Base-by-base conservation (phyloP, 179 eudicot species). In the Vitellaria paradoxa region DNA sequence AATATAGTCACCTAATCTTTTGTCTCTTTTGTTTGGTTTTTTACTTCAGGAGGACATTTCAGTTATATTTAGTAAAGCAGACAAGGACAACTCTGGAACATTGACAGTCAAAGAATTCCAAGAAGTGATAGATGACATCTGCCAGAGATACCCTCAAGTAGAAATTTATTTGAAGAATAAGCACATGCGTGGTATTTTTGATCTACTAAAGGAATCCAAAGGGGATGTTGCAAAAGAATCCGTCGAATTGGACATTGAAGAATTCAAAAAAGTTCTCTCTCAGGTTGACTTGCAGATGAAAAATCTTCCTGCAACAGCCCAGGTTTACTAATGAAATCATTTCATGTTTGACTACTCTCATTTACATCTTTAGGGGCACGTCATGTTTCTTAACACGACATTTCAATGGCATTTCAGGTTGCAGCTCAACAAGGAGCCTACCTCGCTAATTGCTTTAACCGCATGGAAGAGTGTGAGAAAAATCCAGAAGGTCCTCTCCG, bases 291-390 rank as follows among this genome's bases (percentile, higher is more conserved):
- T 92, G 63, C 89, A 91, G 82, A 89, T 95, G 99, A 95, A 95
- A 83, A 93, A 90, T 84, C 97, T 93, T 68, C 99, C 99, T 0
- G 97, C 99, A 74, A 95, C 99, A 45, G 99, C 99, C 59, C 99
- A 94, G 97, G 98, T 94, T 10, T 52, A 52, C 52, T 65, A 46
- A 26, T 65, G 10, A 47, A 50, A 9, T 23, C 66, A 18, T 42
- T 17, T 37, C 37, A n/a, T 60, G 42, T 52, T 15, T 45, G 40
- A 73, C 13, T 1, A 52, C 21, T 52, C 24, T 61, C 20, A 30
- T 8, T 56, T 17, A 14, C 12, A 70, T 70, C 68, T 46, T 70
- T n/a, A 20, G 71, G 56, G 64, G 71, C 26, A 47, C 47, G 42
- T 23, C 18, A 40, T 78, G 60, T 24, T 21, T n/a, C 71, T 74